phyloP scores from a whole-genome alignment of 2,329 filamentous ascomycete genomes.

The Beauveria scarabaeidicola region DNA sequence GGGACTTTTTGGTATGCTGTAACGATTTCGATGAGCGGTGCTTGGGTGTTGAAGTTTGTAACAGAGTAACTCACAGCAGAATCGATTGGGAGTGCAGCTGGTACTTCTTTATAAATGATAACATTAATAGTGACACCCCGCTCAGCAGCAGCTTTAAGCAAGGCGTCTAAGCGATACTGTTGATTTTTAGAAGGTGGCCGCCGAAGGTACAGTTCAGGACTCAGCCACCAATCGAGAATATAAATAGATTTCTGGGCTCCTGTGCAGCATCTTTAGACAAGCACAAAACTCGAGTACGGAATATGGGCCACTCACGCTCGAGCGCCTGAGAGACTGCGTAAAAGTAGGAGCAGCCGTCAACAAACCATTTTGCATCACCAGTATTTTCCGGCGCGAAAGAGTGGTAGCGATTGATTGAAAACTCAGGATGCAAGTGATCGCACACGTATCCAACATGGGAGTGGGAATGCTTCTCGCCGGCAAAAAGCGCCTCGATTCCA shows the following conservation, averaged over 20 bases:
- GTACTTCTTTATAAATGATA: constrained; percentile 89
- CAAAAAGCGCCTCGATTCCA: constrained; percentile 31
- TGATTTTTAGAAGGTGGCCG: constrained; percentile 75
- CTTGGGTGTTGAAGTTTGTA: too few relatives aligned
- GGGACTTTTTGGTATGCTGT: constrained; percentile 67
- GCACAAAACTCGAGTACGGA: neutral
- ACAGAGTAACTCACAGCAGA: constrained; percentile 33
- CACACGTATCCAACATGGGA: constrained; percentile 33
- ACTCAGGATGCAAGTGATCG: constrained; percentile 32
- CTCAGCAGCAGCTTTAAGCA: constrained; percentile 74
- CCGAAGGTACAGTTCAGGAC: constrained; percentile 78
- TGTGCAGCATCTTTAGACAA: constrained; percentile 16
- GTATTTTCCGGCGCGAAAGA: constrained; percentile 67
- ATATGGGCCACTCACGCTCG: constrained; percentile 39
- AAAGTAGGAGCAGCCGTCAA: constrained; percentile 78
- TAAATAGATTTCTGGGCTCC: constrained; percentile 69
- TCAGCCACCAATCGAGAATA: constrained; percentile 88
- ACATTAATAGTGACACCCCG: constrained; percentile 77
- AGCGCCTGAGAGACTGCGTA: constrained; percentile 75
- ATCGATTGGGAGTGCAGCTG: constrained; percentile 61
- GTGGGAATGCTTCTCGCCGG: constrained; percentile 36
- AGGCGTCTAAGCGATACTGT: constrained; percentile 72
- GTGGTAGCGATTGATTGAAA: constrained; percentile 45
- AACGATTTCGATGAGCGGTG: constrained; percentile 21
- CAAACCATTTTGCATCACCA: constrained; percentile 79